Evolutionary conservation across 2,329 filamentous ascomycete genomes (phyloP).

Genomic region (Xylaria arbuscula): DNA sequence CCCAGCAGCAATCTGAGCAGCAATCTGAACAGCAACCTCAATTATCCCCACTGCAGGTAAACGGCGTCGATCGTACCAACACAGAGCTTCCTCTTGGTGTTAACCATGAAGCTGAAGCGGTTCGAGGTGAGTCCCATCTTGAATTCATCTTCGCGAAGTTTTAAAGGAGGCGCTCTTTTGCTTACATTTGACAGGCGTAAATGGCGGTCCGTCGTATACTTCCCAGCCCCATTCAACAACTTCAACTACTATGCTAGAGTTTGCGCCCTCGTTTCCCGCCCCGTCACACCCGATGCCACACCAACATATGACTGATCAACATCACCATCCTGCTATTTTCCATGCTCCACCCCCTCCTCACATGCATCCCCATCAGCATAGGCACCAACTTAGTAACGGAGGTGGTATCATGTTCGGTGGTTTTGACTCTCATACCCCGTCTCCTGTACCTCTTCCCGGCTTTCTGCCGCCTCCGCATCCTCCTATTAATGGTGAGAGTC

Average conservation of each 20-base stretch:
- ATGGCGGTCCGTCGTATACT: constrained; percentile 21
- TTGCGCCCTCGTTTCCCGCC: constrained; percentile 37
- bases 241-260: constrained; percentile 39
- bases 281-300: constrained; percentile 39
- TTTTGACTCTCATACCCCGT: constrained; percentile 67
- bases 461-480: constrained; percentile 59
- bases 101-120: constrained; percentile 30
- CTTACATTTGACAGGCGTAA: constrained; percentile 32
- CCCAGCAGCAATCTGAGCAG: not conserved
- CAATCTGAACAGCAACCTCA: not conserved
- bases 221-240: constrained; percentile 43
- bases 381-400: constrained; percentile 63
- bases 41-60: constrained; percentile 25
- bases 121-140: constrained; percentile 28
- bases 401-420: constrained; percentile 66
- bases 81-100: constrained; percentile 19
- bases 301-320: constrained; percentile 40
- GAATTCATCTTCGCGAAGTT: not conserved
- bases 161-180: not conserved
- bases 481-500: constrained; percentile 45
- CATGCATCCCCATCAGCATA: constrained; percentile 54
- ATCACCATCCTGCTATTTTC: constrained; percentile 39
- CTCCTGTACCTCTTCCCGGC: constrained; percentile 63
- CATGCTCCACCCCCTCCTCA: constrained; percentile 44
- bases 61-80: constrained; percentile 29